Conservation (phyloP, 164 flowering plant species). For the Cinnamomum chago region DNA sequence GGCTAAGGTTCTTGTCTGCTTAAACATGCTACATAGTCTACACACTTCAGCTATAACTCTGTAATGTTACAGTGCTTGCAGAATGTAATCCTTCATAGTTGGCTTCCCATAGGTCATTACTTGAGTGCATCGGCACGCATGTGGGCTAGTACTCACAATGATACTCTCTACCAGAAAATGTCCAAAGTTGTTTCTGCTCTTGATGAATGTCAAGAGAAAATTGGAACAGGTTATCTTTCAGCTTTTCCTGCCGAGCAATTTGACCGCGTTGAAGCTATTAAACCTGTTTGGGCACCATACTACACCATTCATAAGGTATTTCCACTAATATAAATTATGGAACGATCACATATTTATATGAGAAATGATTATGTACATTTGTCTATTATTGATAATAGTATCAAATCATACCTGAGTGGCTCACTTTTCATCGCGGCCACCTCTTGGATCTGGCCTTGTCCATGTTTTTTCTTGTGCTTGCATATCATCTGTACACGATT, state of each 20-base stretch:
- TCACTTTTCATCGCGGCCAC: not conserved
- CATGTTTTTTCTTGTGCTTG: not conserved
- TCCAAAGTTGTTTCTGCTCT: conserved; percentile 54
- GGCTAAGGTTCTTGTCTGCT: not conserved
- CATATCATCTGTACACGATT: not conserved
- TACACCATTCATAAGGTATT: conserved; percentile 94
- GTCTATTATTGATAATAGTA: too few species aligned
- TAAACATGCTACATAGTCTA: too few species aligned
- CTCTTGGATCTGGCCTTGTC: not conserved
- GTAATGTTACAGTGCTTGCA: not conserved
- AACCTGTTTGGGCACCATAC: conserved; percentile 89
- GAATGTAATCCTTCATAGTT: not conserved
- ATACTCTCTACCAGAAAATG: conserved; percentile 57
- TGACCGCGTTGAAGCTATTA: conserved; percentile 74
- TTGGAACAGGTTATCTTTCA: conserved; percentile 82
- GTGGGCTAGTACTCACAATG: conserved; percentile 90
- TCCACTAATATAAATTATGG: not conserved
- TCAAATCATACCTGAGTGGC: too few species aligned
- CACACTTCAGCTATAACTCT: too few species aligned
- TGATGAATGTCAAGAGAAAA: conserved; percentile 54
- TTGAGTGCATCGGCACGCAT: conserved; percentile 79
- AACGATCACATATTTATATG: too few species aligned
- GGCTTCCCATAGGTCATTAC: conserved; percentile 61
- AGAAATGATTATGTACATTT: too few species aligned
- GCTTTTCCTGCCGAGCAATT: conserved; percentile 76